phyloP scores from a whole-genome alignment of 495 filamentous ascomycete genomes.

The Chaetomidium leptoderma region DNA sequence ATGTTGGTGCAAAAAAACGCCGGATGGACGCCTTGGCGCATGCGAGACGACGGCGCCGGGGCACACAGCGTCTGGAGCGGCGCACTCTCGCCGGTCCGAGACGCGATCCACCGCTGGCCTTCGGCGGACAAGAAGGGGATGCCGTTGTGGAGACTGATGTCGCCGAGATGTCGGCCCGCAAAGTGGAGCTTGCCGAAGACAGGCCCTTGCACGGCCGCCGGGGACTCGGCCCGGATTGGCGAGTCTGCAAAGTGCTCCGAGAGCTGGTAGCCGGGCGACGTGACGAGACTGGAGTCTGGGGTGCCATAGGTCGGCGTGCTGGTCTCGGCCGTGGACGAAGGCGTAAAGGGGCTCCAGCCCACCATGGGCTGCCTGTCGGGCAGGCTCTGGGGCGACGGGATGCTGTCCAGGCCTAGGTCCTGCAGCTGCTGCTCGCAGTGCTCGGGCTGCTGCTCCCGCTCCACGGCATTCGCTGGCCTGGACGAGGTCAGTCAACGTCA shows the following conservation, averaged over 20 bases:
- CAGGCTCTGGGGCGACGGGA: neutral
- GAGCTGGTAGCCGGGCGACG: neutral
- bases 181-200: slow-evolving; percentile 43
- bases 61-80: slow-evolving; percentile 38
- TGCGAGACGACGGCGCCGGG: slow-evolving; percentile 22
- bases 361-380: neutral
- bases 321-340: neutral
- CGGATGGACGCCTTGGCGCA: slow-evolving; percentile 1
- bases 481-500: neutral
- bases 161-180: slow-evolving; percentile 46
- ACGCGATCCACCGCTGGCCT: slow-evolving; percentile 45
- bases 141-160: slow-evolving; percentile 44
- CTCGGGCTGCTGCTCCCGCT: neutral
- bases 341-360: slow-evolving; percentile 1
- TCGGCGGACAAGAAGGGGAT: slow-evolving; percentile 46
- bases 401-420: neutral
- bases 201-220: neutral
- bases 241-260: slow-evolving; percentile 2
- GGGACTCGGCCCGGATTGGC: slow-evolving; percentile 8
- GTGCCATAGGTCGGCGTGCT: neutral
- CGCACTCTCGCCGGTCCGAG: slow-evolving; percentile 43
- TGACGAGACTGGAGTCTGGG: neutral
- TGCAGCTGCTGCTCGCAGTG: neutral
- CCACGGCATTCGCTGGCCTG: neutral
- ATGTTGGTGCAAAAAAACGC: neutral